phyloP scores from a whole-genome alignment of 805 yeast genomes.

The Torulaspora indica region DNA sequence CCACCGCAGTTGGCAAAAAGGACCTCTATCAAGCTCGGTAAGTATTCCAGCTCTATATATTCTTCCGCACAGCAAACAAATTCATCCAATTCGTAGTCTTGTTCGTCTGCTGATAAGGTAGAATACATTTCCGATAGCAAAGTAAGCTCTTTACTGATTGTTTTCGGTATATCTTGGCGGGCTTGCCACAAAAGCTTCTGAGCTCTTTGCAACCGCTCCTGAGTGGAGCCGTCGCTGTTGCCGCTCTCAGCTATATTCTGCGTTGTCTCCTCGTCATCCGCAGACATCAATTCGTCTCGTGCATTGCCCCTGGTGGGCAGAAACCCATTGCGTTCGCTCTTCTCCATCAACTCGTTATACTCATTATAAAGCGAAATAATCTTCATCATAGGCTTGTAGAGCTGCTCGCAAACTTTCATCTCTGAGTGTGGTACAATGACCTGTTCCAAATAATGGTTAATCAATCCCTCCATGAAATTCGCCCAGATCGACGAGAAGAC shows the following conservation, averaged over 20 bases:
- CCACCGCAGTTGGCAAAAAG: slow-evolving; percentile 32
- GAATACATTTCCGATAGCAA: slow-evolving; percentile 36
- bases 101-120: slow-evolving; percentile 36
- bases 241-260: neutral
- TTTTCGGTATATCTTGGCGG: slow-evolving; percentile 36
- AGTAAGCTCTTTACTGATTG: slow-evolving; percentile 35
- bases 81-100: slow-evolving; percentile 36
- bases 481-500: slow-evolving; percentile 39
- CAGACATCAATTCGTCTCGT: neutral
- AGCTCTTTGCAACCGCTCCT: slow-evolving; percentile 32
- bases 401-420: slow-evolving; percentile 36
- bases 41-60: slow-evolving; percentile 35
- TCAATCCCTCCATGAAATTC: slow-evolving; percentile 38
- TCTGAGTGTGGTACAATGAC: slow-evolving; percentile 36
- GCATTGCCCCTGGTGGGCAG: slow-evolving; percentile 16
- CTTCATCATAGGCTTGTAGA: slow-evolving; percentile 38
- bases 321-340: slow-evolving; percentile 35
- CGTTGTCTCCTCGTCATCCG: neutral
- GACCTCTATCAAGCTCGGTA: slow-evolving; percentile 34
- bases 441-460: slow-evolving; percentile 36
- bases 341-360: slow-evolving; percentile 36
- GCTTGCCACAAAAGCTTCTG: slow-evolving; percentile 35
- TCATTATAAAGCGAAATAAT: slow-evolving; percentile 36
- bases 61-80: slow-evolving; percentile 39
- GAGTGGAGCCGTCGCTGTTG: slow-evolving; percentile 16